A percentile compares a stretch with the other conserved stretches of the same genome.
Evolutionary conservation across 2,329 filamentous ascomycete genomes (phyloP).

Genomic region (Alternaria longipes): DNA sequence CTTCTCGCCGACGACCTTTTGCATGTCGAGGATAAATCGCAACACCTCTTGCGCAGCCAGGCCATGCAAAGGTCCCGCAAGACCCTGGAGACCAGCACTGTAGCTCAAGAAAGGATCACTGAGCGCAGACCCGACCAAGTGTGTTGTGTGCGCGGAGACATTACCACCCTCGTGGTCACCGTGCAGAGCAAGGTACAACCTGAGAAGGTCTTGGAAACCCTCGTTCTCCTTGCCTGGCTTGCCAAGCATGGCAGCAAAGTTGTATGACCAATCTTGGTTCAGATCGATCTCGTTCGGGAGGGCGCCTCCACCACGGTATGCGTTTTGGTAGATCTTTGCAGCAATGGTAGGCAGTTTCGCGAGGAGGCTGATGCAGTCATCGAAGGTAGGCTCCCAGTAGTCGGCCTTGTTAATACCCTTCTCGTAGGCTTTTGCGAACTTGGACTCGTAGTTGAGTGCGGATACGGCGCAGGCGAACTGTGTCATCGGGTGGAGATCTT

Average conservation of each 20-base stretch:
- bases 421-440: constrained; percentile 93
- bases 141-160: constrained; percentile 93
- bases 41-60: constrained; percentile 97
- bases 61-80: constrained; percentile 92
- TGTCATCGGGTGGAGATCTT: constrained; percentile 95
- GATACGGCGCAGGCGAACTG: constrained; percentile 96
- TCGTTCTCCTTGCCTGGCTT: constrained; percentile 88
- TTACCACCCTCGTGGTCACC: constrained; percentile 99
- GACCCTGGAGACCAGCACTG: constrained; percentile 91
- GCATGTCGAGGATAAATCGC: constrained; percentile 96
- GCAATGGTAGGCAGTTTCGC: constrained; percentile 97
- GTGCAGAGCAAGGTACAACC: constrained; percentile 94
- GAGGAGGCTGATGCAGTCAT: constrained; percentile 91
- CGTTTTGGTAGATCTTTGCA: constrained; percentile 96
- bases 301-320: constrained; percentile 77
- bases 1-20: constrained; percentile 79
- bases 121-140: constrained; percentile 92
- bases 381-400: constrained; percentile 98
- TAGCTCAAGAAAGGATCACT: constrained; percentile 96
- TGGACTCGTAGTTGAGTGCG: constrained; percentile 92
- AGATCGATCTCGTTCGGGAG: constrained; percentile 80
- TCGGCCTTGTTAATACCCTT: constrained; percentile 91
- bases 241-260: constrained; percentile 95
- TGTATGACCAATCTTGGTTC: constrained; percentile 96
- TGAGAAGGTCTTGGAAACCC: constrained; percentile 93